These are phyloP conservation scores for Chiua virens DNA, from an alignment of 768 basidiomycete species.

Conservation along the genomic window DNA sequence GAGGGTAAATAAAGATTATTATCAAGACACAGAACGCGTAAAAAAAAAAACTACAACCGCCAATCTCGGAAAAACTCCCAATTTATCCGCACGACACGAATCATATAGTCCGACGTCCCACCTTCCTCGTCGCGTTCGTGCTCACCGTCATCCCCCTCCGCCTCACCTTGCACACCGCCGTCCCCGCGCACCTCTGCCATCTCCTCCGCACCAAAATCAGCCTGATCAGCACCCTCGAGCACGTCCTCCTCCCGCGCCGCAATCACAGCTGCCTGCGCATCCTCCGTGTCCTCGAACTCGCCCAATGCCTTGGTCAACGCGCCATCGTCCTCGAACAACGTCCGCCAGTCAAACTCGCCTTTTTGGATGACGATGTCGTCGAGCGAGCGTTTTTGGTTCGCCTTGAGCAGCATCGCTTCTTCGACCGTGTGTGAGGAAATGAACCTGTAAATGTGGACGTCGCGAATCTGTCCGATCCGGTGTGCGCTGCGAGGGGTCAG, in stretches of 20 bases:
- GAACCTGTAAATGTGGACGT: conserved; percentile 96
- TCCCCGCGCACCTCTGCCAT: conserved; percentile 27
- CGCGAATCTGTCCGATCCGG: conserved; percentile 96
- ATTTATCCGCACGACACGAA: conserved; percentile 60
- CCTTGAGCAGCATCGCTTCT: conserved; percentile 94
- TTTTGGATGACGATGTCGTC: conserved; percentile 91
- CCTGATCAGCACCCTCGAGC: conserved; percentile 75
- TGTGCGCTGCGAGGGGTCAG: conserved; percentile 63
- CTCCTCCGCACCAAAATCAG: conserved; percentile 67
- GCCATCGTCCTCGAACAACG: conserved; percentile 64
- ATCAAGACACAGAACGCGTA: background rate
- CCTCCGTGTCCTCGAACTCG: conserved; percentile 86
- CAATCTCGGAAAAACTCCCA: conserved; percentile 73
- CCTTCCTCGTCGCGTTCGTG: conserved; percentile 43
- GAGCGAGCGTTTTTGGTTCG: conserved; percentile 94
- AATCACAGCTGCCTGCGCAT: conserved; percentile 75
- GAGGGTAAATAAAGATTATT: no score
- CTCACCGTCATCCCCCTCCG: conserved; percentile 39
- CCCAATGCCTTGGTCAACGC: conserved; percentile 75
- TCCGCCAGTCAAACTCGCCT: conserved; percentile 94
- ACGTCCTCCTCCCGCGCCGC: conserved; percentile 73
- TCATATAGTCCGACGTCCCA: conserved; percentile 83
- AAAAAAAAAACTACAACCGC: conserved; percentile 44
- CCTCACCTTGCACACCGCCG: conserved; percentile 29
- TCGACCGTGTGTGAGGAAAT: conserved; percentile 90